Evolutionary conservation across 2,329 filamentous ascomycete genomes (phyloP).

Genomic region (Rhexocercosporidium sp.): DNA sequence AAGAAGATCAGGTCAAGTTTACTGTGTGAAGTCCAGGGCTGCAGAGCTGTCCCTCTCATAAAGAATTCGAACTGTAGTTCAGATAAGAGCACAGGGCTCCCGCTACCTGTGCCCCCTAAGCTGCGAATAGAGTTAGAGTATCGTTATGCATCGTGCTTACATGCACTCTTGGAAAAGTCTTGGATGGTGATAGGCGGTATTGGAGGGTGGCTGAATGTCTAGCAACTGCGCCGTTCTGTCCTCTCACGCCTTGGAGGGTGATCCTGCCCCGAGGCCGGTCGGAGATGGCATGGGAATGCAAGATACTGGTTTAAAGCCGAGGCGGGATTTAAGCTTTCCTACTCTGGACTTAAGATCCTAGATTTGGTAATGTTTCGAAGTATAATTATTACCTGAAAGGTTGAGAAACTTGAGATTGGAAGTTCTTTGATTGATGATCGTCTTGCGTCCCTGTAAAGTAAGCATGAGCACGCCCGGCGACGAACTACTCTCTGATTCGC

Average conservation of each 20-base stretch:
- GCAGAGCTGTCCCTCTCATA: neutral
- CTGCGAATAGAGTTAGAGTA: neutral
- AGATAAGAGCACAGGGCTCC: neutral
- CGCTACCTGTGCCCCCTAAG: neutral
- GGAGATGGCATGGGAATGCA: neutral
- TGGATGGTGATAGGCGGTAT: conserved; percentile 16
- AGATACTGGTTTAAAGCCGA: neutral
- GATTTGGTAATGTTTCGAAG: neutral
- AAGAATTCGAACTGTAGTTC: neutral
- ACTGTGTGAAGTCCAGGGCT: too few species aligned
- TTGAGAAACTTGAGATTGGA: neutral
- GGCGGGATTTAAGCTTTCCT: neutral
- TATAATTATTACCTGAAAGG: too few species aligned
- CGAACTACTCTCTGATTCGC: neutral
- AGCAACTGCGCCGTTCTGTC: too few species aligned
- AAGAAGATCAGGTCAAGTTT: too few species aligned
- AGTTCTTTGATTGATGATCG: neutral
- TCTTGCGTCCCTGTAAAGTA: neutral
- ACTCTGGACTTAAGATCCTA: neutral
- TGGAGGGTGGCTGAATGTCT: neutral
- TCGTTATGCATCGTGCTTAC: conserved; percentile 22
- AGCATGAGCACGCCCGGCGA: too few species aligned
- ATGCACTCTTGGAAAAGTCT: conserved; percentile 21
- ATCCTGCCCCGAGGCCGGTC: too few species aligned
- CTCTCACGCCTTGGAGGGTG: too few species aligned